Evolutionary conservation across 208 protist genomes (phyloP), one percentile per base, ranked within the genome.

Genomic region (Hexamita inflata): DNA sequence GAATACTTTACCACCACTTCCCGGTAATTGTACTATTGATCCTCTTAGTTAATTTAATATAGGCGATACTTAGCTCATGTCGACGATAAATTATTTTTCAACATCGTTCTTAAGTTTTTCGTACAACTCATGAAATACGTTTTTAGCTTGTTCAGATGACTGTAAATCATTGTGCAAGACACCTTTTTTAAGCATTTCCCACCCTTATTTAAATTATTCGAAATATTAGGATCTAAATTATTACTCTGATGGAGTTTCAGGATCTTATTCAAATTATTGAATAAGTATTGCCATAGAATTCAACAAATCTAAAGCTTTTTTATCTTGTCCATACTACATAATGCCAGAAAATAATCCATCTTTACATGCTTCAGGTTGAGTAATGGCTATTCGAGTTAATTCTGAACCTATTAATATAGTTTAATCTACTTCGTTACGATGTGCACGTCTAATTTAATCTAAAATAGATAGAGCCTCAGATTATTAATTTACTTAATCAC

Each of bases 381-480:
- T 4, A 28, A 78, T 59, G 4, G 64, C 75, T 4, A 78, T 29
- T 28, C 66, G 65, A 7, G 66, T 73, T 7, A 78, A 29, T 45
- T 78, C 75, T 32, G 26, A 13, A 7, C n/a, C 9, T n/a, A 70
- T n/a, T 35, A 45, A 9, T 32, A 70, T 29, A 4, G 11, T 70
- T 34, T 70, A n/a, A 32, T 9, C 11, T 15, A 70, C n/a, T n/a
- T n/a, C n/a, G n/a, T n/a, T n/a, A n/a, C n/a, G n/a, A n/a, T 70
- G 26, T 32, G 9, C 7, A 24, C 64, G 9, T n/a, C 40, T 35
- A n/a, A 70, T 15, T 38, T 70, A 4, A 19, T 70, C 40, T 30
- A 70, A 29, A n/a, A 70, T 70, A 38, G 26, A 42, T n/a, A 45
- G 35, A 19, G 64, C 28, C 9, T 45, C 35, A n/a, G n/a, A n/a